Evolutionary conservation across 345 rosid species (phyloP).

Genomic region (Heritiera fomes): DNA sequence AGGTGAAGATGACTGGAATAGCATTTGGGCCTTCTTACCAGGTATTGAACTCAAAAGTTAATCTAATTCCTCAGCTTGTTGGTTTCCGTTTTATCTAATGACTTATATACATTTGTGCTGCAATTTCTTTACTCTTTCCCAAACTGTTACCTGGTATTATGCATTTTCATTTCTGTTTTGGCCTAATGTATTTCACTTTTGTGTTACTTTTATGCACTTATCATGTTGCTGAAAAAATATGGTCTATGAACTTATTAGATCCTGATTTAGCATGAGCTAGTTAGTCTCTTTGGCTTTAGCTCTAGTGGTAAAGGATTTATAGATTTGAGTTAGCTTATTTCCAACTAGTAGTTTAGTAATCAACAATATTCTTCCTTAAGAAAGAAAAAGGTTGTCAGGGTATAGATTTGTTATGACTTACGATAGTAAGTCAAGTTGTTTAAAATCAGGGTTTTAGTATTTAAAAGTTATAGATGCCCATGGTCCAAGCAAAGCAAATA

Average conservation of each 20-base stretch:
- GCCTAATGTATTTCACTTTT: background rate
- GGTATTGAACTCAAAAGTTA: conserved; percentile 41
- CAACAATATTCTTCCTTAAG: background rate
- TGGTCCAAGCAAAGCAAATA: background rate
- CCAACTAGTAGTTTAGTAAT: background rate
- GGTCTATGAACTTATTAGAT: background rate
- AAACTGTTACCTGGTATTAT: background rate
- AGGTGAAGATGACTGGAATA: conserved; percentile 77
- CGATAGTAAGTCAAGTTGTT: background rate
- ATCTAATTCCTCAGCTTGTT: background rate
- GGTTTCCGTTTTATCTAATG: conserved; percentile 22
- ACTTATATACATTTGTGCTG: background rate
- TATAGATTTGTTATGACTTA: background rate
- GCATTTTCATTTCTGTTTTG: background rate
- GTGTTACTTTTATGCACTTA: background rate
- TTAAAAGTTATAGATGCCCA: background rate
- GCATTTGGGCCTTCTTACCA: conserved; percentile 95
- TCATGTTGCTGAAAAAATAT: background rate
- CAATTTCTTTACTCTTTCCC: background rate
- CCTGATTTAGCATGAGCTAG: background rate
- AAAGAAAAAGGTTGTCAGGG: background rate
- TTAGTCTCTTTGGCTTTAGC: background rate
- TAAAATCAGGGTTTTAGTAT: background rate
- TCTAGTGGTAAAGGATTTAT: background rate
- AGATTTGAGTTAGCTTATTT: background rate